Base-by-base conservation (phyloP, 1,139 yeast genomes). In the Wickerhamiella infanticola region DNA sequence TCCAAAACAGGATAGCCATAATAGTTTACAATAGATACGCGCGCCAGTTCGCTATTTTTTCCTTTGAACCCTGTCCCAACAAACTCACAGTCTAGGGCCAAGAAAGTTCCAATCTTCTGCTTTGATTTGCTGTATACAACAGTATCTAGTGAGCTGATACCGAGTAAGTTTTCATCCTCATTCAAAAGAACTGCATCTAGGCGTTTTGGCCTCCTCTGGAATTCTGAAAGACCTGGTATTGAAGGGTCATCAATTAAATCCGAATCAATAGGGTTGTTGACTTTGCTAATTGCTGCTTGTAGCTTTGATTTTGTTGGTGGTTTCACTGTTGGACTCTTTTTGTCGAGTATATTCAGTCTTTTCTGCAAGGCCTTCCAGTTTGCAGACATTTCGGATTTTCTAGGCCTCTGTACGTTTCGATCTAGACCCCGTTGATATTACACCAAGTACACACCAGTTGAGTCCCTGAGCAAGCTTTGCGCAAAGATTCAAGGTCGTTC, bases 81-180 rank as follows among this genome's bases (percentile, higher is more conserved):
- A 68, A 88, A 86, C 58, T 88, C 97, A 67, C 96, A 86, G 64
- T 88, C 97, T 49, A 88, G 74, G 0, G 95, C 86, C 5, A 88
- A 55, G 54, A 74, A 85, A 55, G 73, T 79, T 0, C 95, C 41
- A 24, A 25, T n/a, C 11, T 39, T 39, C 29, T 27, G 35, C 23
- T 39, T 24, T 9, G 36, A 39, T 5, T 29, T n/a, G 37, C 7
- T 6, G 37, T 35, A n/a, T 35, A 9, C 23, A 9, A n/a, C 13
- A 6, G 7, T 29, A 29, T 11, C 33, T 11, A 2, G 11, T 29
- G 33, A 11, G 7, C 9, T 29, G 5, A 31, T 18, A n/a, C 26
- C 40, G 3, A 38, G 25, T 2, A 38, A 26, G 5, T 23, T 3
- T 3, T 25, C 33, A n/a, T 38, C 40, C n/a, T 38, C 40, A 6